Base-by-base conservation (phyloP, 2,329 filamentous ascomycete species). In the Pezicula neosporulosa region DNA sequence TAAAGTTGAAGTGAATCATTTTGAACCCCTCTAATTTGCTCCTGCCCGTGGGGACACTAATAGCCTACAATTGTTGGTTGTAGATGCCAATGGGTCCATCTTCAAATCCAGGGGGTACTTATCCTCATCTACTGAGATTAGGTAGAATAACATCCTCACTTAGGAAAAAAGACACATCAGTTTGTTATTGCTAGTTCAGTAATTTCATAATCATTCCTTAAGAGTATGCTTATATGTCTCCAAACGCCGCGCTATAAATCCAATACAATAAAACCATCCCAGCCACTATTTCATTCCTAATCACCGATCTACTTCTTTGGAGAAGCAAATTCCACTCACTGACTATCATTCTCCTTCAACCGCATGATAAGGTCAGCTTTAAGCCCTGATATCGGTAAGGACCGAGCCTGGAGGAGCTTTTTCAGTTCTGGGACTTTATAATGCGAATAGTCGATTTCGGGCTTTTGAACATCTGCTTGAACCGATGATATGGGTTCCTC, bases 351-450 rank as follows among this genome's bases (percentile, higher is more conserved):
- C 27, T 44, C 42, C 42, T 44, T 21, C 19, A 44, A 16, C 28
- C 42, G 19, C 28, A 21, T 21, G 16, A 44, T 33, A 13, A 44
- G 42, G 16, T 44, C 42, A 27, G 42, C 42, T 44, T 44, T 44
- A 21, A 44, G 42, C 7, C 42, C 42, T 15, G 24, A 28, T 13
- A 44, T 33, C 9, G 42, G 10, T 9, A 44, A n/a, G 9, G 42
- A 44, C 21, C 42, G 24, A 16, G 24, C 21, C 27, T 44, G 42
- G 42, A 46, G 15, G 43, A 24, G 24, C 9, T 48, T 16, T n/a
- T 53, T 46, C 50, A 47, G 41, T 43, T 48, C 56, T 44, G 70
- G 77, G 56, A 57, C 73, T 62, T 71, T 76, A 43, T 66, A 71
- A 58, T 72, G 77, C 18, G 52, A 49, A 49, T 57, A 15, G 54